Base-by-base conservation (phyloP, 1,139 yeast species). In the Suhomyces panamericanus region DNA sequence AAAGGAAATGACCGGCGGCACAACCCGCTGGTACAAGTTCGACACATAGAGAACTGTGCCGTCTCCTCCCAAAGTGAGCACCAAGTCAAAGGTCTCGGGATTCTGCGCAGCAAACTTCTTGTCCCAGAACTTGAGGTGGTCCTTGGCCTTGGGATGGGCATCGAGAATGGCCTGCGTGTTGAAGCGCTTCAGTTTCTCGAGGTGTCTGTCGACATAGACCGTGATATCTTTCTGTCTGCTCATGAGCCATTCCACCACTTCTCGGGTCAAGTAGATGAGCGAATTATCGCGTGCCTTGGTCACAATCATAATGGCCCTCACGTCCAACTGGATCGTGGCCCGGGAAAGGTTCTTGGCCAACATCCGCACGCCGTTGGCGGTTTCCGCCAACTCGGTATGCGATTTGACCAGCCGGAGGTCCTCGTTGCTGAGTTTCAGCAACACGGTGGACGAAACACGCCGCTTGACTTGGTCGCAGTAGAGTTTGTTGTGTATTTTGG, bases 1-100 rank as follows among this genome's bases (percentile, higher is more conserved):
- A 64, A 88, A 88, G 26, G 90, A 81, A 56, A 87, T 77, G n/a
- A 87, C 88, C 1, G 96, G 96, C 3, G 96, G 96, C 0, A 88
- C 96, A 41, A 83, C 81, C 50, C 80, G 67, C 60, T 88, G 96
- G 64, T 88, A 88, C 41, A 88, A 64, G 38, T 87, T 85, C 1
- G 91, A 84, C 1, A 85, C 95, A 59, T 81, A 87, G 34, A 88
- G 66, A 7, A 88, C 96, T 0, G 96, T 88, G 26, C 96, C 96
- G 59, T 88, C 96, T 16, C 96, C 96, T 14, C 96, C 96, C 28
- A 87, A 64, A 0, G 96, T 86, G 24, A 88, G 74, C 6, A 87
- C 89, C 49, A 88, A 68, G 61, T 89, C 96, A 54, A 88, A 84
- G 35, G 70, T 64, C 41, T 83, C 83, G 0, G 86, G 84, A 43